These are phyloP conservation scores for Colletotrichum filicis DNA, from an alignment of 2,329 filamentous ascomycete genomes.

Conservation along the genomic window DNA sequence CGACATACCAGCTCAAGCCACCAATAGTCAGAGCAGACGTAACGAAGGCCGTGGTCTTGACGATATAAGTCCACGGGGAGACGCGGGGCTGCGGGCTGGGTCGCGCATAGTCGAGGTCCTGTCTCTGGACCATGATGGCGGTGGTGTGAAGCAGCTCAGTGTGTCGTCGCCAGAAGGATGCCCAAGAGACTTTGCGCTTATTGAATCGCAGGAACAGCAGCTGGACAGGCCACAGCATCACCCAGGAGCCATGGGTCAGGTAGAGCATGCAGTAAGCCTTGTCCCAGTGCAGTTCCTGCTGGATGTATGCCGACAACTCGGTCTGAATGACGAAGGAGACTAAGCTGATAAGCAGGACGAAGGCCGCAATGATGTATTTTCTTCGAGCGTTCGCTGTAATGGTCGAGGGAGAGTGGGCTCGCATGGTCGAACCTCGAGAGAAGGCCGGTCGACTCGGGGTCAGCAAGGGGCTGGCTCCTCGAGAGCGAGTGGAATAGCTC, in stretches of 20 bases:
- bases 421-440: slow-evolving; percentile 73
- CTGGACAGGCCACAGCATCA: slow-evolving; percentile 87
- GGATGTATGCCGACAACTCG: slow-evolving; percentile 94
- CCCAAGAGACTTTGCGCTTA: slow-evolving; percentile 82
- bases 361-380: slow-evolving; percentile 87
- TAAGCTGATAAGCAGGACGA: slow-evolving; percentile 86
- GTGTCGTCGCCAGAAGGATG: slow-evolving; percentile 82
- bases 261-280: slow-evolving; percentile 99
- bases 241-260: slow-evolving; percentile 95
- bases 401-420: slow-evolving; percentile 71
- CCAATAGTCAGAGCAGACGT: slow-evolving; percentile 90
- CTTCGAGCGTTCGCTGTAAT: slow-evolving; percentile 68
- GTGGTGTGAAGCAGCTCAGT: slow-evolving; percentile 62
- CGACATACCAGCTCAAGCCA: slow-evolving; percentile 94
- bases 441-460: slow-evolving; percentile 40
- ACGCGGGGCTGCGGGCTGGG: slow-evolving; percentile 47
- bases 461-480: slow-evolving; percentile 34
- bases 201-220: slow-evolving; percentile 83
- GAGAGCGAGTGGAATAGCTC: slow-evolving; percentile 30
- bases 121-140: slow-evolving; percentile 85
- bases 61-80: slow-evolving; percentile 73
- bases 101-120: slow-evolving; percentile 74
- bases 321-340: slow-evolving; percentile 94
- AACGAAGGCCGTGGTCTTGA: slow-evolving; percentile 82
- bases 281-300: slow-evolving; percentile 91